phyloP scores from a whole-genome alignment of 768 basidiomycete genomes.

The Auricularia sp. region DNA sequence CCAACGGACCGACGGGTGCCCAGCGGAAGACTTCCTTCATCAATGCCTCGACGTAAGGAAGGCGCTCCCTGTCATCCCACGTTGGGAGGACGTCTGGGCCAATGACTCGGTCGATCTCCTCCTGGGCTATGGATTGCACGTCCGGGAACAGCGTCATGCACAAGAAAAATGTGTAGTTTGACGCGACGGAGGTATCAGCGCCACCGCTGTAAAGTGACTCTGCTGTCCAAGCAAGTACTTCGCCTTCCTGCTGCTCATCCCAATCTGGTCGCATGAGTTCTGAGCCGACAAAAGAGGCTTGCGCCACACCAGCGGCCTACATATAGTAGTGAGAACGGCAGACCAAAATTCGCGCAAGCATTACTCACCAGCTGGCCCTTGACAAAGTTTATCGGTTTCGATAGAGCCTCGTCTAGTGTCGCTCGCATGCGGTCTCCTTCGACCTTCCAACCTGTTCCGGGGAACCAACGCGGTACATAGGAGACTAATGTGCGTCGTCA shows the following conservation, averaged over 20 bases:
- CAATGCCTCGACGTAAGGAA: conserved; percentile 12
- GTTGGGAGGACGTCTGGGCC: conserved; percentile 10
- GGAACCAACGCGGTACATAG: conserved; percentile 2
- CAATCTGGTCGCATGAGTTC: background rate
- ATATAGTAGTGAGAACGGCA: too few species aligned
- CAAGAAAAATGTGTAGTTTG: conserved; percentile 11
- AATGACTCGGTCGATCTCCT: conserved; percentile 11
- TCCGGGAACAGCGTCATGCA: conserved; percentile 21
- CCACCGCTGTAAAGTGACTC: conserved; percentile 2
- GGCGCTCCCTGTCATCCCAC: conserved; percentile 7
- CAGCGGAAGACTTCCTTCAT: conserved; percentile 12
- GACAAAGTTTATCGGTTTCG: conserved; percentile 1
- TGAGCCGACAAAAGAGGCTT: background rate
- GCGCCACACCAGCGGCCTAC: too few species aligned
- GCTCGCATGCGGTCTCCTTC: background rate
- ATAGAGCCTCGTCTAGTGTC: background rate
- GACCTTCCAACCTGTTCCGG: conserved; percentile 5
- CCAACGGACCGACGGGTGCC: conserved; percentile 7
- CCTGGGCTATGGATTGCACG: conserved; percentile 12
- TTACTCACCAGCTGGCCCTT: conserved; percentile 1
- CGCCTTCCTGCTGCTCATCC: background rate
- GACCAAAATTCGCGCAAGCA: background rate
- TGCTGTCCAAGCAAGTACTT: background rate
- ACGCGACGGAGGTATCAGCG: conserved; percentile 8
- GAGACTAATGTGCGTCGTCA: background rate